Evolutionary conservation across 2,329 filamentous ascomycete genomes (phyloP).

Genomic region (Colletotrichum magnum): DNA sequence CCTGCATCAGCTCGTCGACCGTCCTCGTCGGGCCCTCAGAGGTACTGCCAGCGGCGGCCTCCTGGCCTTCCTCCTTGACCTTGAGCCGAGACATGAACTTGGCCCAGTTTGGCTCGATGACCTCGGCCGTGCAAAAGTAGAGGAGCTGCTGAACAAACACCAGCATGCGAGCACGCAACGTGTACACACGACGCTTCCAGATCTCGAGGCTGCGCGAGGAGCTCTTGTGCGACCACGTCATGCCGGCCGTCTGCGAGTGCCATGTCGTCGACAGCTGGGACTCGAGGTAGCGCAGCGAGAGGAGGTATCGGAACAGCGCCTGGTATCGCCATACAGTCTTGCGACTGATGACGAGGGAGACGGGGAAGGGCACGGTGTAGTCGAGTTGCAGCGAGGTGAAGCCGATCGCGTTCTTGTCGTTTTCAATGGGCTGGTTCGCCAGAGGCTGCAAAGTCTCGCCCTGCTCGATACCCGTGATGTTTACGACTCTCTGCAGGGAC

Average conservation of each 20-base stretch:
- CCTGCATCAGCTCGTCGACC: conserved; percentile 98
- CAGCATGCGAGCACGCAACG: conserved; percentile 91
- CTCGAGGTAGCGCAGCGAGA: conserved; percentile 91
- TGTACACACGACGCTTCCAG: conserved; percentile 95
- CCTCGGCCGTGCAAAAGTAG: conserved; percentile 97
- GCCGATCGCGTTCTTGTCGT: conserved; percentile 88
- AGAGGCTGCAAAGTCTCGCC: conserved; percentile 85
- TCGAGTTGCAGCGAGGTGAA: conserved; percentile 96
- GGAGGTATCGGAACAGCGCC: conserved; percentile 92
- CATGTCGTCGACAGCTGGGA: conserved; percentile 88
- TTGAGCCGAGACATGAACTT: conserved; percentile 90
- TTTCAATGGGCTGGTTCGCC: conserved; percentile 76
- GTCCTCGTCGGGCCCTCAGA: conserved; percentile 70
- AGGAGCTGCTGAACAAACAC: conserved; percentile 97
- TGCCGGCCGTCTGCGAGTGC: conserved; percentile 87
- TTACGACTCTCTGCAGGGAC: conserved; percentile 95
- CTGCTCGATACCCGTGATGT: conserved; percentile 94
- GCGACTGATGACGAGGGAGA: conserved; percentile 94
- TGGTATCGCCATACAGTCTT: conserved; percentile 99
- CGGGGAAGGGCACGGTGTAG: conserved; percentile 93
- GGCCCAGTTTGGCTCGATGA: conserved; percentile 98
- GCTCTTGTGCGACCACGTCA: conserved; percentile 87
- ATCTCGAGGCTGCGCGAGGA: conserved; percentile 81
- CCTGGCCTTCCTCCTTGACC: conserved; percentile 63
- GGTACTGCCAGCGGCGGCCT: conserved; percentile 43